These are phyloP conservation scores for Lipomyces lipofer DNA, from an alignment of 805 yeast genomes.

Conservation along the genomic window DNA sequence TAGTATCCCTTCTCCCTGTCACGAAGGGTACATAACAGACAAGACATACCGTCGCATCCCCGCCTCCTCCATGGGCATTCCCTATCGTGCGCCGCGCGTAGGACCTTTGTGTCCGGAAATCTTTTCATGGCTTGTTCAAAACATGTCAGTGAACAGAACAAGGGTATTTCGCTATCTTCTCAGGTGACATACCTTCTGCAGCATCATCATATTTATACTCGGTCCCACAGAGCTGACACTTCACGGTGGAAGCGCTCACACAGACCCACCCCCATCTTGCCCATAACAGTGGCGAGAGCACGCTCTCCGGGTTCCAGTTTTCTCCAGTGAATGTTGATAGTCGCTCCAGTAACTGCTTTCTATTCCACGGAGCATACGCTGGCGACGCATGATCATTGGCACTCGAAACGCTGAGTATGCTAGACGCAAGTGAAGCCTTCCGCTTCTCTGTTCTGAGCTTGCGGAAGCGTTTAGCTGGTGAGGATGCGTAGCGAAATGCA, in stretches of 20 bases:
- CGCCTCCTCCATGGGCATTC: slow-evolving; percentile 23
- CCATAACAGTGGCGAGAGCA: slow-evolving; percentile 20
- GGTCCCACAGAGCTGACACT: slow-evolving; percentile 13
- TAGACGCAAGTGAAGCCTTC: too few species aligned
- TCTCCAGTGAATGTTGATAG: slow-evolving; percentile 17
- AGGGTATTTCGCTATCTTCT: too few species aligned
- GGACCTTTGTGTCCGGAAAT: not conserved
- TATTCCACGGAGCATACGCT: slow-evolving; percentile 27
- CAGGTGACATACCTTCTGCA: not conserved
- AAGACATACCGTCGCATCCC: slow-evolving; percentile 21
- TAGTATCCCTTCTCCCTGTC: not conserved
- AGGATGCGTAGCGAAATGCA: not conserved
- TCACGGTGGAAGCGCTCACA: not conserved
- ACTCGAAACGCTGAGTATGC: not conserved
- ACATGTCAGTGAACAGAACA: too few species aligned
- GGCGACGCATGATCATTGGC: not conserved
- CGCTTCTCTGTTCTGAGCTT: slow-evolving; percentile 14
- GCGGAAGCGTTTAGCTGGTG: slow-evolving; percentile 19
- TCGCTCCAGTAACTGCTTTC: slow-evolving; percentile 18
- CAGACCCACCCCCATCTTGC: slow-evolving; percentile 29
- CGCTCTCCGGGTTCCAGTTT: slow-evolving; percentile 11
- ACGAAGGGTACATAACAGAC: not conserved
- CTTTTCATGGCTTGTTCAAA: not conserved
- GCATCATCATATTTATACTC: not conserved
- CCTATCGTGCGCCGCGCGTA: slow-evolving; percentile 6